Evolutionary conservation across 2,329 filamentous ascomycete genomes (phyloP).

Genomic region (Xylariaceae sp.): DNA sequence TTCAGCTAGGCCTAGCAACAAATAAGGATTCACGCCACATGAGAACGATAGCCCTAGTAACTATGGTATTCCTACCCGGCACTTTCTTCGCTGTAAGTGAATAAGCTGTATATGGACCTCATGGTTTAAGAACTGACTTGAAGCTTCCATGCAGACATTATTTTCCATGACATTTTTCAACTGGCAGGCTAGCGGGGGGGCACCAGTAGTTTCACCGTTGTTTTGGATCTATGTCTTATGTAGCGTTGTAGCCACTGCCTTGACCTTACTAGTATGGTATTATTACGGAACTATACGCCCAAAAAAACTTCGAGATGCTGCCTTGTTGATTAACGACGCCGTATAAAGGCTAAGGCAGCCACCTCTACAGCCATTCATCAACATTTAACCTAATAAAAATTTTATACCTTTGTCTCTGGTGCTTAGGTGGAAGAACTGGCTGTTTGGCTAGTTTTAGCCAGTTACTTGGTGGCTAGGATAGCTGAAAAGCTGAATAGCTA

Average conservation of each 20-base stretch:
- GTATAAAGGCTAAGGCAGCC: too few species aligned
- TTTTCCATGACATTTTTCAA: constrained; percentile 31
- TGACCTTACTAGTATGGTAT: neutral
- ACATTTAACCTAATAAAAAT: too few species aligned
- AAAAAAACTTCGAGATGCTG: neutral
- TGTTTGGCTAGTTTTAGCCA: too few species aligned
- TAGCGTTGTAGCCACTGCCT: constrained; percentile 1
- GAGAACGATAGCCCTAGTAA: constrained; percentile 32
- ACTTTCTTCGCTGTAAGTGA: constrained; percentile 25
- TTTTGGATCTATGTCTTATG: constrained; percentile 24
- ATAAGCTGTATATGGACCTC: too few species aligned
- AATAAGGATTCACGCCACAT: constrained; percentile 36
- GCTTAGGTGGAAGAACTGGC: too few species aligned
- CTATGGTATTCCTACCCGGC: constrained; percentile 27
- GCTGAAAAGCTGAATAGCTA: too few species aligned
- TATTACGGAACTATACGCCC: neutral
- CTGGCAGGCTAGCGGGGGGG: constrained; percentile 9
- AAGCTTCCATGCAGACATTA: constrained; percentile 13
- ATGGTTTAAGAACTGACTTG: neutral
- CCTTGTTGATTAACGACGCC: too few species aligned
- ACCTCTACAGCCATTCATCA: too few species aligned
- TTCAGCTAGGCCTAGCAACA: neutral
- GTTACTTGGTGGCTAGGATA: too few species aligned
- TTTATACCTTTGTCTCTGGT: too few species aligned
- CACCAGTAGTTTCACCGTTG: constrained; percentile 12